phyloP scores from a whole-genome alignment of 768 basidiomycete genomes.

The Pleurotus citrinopileatus region DNA sequence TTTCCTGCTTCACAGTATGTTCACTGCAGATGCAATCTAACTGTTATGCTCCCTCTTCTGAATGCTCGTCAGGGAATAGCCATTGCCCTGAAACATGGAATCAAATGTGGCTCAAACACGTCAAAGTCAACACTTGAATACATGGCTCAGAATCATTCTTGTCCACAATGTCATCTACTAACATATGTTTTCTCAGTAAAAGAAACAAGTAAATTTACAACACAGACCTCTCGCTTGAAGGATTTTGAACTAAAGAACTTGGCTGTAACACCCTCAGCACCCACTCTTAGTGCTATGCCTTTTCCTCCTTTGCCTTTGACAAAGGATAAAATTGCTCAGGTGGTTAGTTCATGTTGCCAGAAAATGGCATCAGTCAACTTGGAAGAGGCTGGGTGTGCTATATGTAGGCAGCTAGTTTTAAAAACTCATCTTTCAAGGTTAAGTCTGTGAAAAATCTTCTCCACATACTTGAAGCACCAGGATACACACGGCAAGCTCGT shows the following conservation, averaged over 20 bases:
- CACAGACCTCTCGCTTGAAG: neutral
- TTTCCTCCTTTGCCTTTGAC: neutral
- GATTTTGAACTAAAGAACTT: neutral
- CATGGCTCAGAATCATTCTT: neutral
- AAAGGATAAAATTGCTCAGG: neutral
- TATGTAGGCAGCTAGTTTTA: conserved; percentile 12
- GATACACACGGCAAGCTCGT: conserved; percentile 6
- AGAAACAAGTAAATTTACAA: neutral
- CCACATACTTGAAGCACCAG: conserved; percentile 6
- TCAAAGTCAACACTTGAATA: neutral
- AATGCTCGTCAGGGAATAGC: neutral
- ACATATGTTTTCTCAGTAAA: neutral
- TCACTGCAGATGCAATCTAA: neutral
- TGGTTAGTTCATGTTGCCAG: neutral
- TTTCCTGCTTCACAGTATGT: neutral
- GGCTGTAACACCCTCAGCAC: neutral
- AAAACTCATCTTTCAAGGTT: conserved; percentile 8
- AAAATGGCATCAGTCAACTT: neutral
- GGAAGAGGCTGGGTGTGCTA: conserved; percentile 16
- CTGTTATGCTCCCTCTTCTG: neutral
- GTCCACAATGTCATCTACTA: neutral
- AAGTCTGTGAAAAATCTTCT: conserved; percentile 10
- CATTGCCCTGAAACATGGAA: neutral
- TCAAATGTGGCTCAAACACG: neutral
- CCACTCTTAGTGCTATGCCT: too few relatives aligned